These are phyloP conservation scores for Dendryphion nanum DNA, from an alignment of 2,329 filamentous ascomycete genomes.

Conservation along the genomic window DNA sequence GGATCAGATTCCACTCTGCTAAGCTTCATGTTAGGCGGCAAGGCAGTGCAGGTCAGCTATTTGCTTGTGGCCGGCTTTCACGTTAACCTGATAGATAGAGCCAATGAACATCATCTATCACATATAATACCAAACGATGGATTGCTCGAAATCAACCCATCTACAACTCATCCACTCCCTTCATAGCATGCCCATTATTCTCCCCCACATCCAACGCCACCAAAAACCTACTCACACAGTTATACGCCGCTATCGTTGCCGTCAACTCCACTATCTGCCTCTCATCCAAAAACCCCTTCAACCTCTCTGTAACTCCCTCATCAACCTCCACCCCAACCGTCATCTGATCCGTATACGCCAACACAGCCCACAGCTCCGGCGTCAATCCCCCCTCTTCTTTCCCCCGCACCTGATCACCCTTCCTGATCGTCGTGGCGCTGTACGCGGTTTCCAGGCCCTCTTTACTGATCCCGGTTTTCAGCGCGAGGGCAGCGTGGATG, in stretches of 20 bases:
- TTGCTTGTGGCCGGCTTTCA: too few relatives aligned
- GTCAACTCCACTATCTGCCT: constrained; percentile 78
- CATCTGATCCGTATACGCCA: constrained; percentile 81
- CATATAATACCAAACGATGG: too few relatives aligned
- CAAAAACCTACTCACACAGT: constrained; percentile 79
- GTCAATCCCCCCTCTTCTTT: constrained; percentile 38
- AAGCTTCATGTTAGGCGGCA: too few relatives aligned
- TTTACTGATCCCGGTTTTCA: constrained; percentile 58
- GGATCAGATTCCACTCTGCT: too few relatives aligned
- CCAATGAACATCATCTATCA: too few relatives aligned
- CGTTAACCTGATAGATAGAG: too few relatives aligned
- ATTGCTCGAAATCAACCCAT: too few relatives aligned
- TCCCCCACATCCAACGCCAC: constrained; percentile 71
- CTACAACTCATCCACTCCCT: constrained; percentile 28
- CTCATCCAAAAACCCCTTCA: constrained; percentile 64
- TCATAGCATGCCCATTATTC: constrained; percentile 37
- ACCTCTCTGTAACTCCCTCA: constrained; percentile 62
- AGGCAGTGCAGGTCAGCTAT: too few relatives aligned
- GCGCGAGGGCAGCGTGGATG: constrained; percentile 68
- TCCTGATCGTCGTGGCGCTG: constrained; percentile 21
- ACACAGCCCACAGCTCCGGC: constrained; percentile 61
- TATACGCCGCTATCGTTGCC: constrained; percentile 75
- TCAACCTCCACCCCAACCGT: constrained; percentile 69
- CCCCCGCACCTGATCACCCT: constrained; percentile 36
- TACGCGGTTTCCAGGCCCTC: constrained; percentile 54